These are phyloP conservation scores for Bjerkandera adusta DNA, from an alignment of 1,284 basidiomycete genomes.

Conservation along the genomic window DNA sequence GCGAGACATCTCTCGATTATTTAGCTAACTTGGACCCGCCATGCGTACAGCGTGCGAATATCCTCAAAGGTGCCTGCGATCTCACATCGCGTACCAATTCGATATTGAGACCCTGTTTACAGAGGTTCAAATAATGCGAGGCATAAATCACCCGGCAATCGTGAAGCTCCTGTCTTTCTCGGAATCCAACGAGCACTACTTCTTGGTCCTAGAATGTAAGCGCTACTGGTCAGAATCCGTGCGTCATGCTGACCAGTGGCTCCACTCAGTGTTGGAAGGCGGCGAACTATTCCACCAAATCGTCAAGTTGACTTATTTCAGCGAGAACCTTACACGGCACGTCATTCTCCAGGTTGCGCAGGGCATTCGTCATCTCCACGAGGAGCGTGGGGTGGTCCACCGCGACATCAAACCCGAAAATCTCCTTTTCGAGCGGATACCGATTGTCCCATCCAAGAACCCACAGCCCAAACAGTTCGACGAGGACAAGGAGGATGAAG, in stretches of 20 bases:
- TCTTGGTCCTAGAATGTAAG: constrained; percentile 89
- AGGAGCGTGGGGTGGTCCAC: constrained; percentile 97
- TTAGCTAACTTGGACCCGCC: constrained; percentile 26
- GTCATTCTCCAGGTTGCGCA: constrained; percentile 97
- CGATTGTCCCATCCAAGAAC: constrained; percentile 85
- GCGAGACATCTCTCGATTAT: constrained; percentile 16
- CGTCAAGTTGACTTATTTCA: constrained; percentile 99
- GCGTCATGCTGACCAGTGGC: constrained; percentile 2
- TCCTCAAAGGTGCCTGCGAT: constrained; percentile 78
- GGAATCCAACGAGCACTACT: constrained; percentile 93
- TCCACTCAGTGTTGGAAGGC: constrained; percentile 82
- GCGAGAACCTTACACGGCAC: constrained; percentile 91
- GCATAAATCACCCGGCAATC: constrained; percentile 86
- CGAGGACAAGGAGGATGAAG: constrained; percentile 98
- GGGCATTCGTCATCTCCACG: constrained; percentile 94
- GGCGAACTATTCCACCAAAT: constrained; percentile 99
- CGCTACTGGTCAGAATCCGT: constrained; percentile 7
- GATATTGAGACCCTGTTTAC: constrained; percentile 7
- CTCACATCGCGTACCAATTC: constrained; percentile 2
- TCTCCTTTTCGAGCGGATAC: constrained; percentile 92
- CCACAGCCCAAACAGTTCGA: constrained; percentile 87
- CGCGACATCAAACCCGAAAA: constrained; percentile 99
- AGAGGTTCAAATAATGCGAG: constrained; percentile 99
- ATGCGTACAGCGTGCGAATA: constrained; percentile 84
- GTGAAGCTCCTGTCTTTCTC: constrained; percentile 89